phyloP scores from a whole-genome alignment of 1,139 yeast genomes.

The Pichia terricola region DNA sequence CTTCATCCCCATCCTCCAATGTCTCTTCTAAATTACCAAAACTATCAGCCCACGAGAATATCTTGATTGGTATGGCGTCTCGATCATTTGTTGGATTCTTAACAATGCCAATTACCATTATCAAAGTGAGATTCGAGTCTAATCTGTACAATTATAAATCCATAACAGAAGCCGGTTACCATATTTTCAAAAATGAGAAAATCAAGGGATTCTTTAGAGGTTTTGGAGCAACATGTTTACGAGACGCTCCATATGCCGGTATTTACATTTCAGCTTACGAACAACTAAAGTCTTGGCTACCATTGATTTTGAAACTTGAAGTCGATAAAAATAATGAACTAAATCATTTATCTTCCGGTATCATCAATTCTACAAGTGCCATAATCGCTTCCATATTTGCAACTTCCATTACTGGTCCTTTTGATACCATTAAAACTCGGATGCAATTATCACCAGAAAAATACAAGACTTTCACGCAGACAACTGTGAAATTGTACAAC shows the following conservation, averaged over 20 bases:
- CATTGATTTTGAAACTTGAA: constrained; percentile 11
- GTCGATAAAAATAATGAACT: constrained; percentile 9
- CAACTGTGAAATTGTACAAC: constrained; percentile 31
- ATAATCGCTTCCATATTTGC: constrained; percentile 68
- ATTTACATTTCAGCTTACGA: constrained; percentile 80
- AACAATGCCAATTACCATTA: constrained; percentile 97
- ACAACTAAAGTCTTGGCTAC: constrained; percentile 40
- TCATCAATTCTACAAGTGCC: constrained; percentile 65
- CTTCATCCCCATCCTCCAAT: constrained; percentile 3
- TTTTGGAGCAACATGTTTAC: constrained; percentile 71
- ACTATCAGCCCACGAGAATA: constrained; percentile 59
- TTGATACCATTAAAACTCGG: constrained; percentile 87
- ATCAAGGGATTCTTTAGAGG: constrained; percentile 74
- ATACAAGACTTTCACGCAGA: constrained; percentile 32
- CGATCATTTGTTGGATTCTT: constrained; percentile 75
- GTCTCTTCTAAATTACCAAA: constrained; percentile 49
- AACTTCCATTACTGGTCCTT: constrained; percentile 86
- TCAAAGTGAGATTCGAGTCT: constrained; percentile 83
- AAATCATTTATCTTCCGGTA: constrained; percentile 37
- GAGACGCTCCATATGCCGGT: constrained; percentile 98
- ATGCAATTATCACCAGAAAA: constrained; percentile 59
- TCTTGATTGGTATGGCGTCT: constrained; percentile 68
- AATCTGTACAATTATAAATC: constrained; percentile 64
- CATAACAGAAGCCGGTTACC: constrained; percentile 48
- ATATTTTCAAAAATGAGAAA: constrained; percentile 46